Evolutionary conservation across 441 rosid genomes (phyloP), one percentile per base, ranked within the genome.

Genomic region (Daphne laureola): DNA sequence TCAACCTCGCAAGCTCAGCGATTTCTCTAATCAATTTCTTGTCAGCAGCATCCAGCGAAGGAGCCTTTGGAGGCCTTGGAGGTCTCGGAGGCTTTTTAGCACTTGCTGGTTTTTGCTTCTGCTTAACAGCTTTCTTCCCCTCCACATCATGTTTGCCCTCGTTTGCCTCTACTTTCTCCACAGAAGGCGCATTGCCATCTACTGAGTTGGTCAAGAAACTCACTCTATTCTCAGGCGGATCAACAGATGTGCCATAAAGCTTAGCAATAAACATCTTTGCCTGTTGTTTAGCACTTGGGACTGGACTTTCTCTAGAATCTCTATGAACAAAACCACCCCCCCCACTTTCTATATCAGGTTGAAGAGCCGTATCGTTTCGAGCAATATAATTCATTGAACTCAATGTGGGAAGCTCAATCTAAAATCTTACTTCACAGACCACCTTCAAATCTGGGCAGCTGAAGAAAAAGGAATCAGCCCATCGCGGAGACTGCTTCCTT

Each of bases 31-130:
- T 83, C 53, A 93, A 73, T 71, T 82, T 90, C 72, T 80, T 78
- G 70, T 90, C 99, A 56, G 95, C 84, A 0, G 95, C 78, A 57
- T 87, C 97, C 64, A 87, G 54, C 3, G 87, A 83, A 12, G 97
- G 97, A 54, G 93, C 87, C 61, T 82, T 73, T 0, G 97, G 98
- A 42, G 97, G 94, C n/a, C 93, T 74, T 2, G 98, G 99, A 64
- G 98, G 98, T 60, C 68, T 84, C 5, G 86, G 67, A 14, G 89
- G 46, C 59, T 80, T 86, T 59, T 80, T 83, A 49, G 73, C 64
- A 67, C 86, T 81, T 2, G 66, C 58, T 50, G 77, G 85, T 57
- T 79, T 83, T 23, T 70, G 75, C 53, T 87, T 83, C 71, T 76
- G 89, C 73, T 84, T 82, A 25, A 57, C 69, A 2, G 53, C 70